Percentiles rank a stretch among this genome's conserved stretches.
These are phyloP conservation scores for Penicillium salamii DNA, from an alignment of 495 filamentous ascomycete species.

Conservation along the genomic window DNA sequence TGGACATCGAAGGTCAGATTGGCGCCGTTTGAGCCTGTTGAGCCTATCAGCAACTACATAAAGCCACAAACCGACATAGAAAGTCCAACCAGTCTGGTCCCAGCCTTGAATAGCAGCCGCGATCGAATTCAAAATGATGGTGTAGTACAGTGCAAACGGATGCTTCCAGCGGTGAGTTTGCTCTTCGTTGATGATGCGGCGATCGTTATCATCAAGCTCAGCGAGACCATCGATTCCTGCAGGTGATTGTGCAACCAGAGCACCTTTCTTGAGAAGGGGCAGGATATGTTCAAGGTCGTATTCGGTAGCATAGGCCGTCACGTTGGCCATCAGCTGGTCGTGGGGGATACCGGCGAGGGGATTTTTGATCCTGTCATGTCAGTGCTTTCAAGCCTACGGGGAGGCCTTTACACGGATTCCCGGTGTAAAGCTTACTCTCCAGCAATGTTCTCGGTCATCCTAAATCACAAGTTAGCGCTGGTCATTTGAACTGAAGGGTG, in stretches of 20 bases:
- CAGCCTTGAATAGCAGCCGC: constrained; percentile 67
- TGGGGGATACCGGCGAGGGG: constrained; percentile 56
- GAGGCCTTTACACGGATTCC: too few species aligned
- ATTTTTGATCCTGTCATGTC: constrained; percentile 48
- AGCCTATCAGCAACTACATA: neutral
- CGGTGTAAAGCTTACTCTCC: constrained; percentile 15
- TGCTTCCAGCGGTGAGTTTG: constrained; percentile 62
- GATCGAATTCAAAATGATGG: constrained; percentile 67
- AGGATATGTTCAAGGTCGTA: constrained; percentile 50
- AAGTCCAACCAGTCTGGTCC: constrained; percentile 56
- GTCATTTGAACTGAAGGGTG: neutral
- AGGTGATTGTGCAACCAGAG: constrained; percentile 65
- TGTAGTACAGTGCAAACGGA: constrained; percentile 59
- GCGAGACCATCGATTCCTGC: constrained; percentile 50
- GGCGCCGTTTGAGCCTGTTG: constrained; percentile 64
- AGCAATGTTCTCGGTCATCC: constrained; percentile 17
- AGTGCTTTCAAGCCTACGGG: neutral
- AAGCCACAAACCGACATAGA: neutral
- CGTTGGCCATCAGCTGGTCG: constrained; percentile 50
- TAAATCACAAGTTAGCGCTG: neutral
- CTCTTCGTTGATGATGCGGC: constrained; percentile 52
- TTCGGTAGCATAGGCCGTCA: constrained; percentile 52
- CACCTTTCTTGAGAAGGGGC: constrained; percentile 54
- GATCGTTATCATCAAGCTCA: constrained; percentile 54
- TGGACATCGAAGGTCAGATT: constrained; percentile 62